Conservation (phyloP, 768 basidiomycete genomes). For the Lentinula raphanica region DNA sequence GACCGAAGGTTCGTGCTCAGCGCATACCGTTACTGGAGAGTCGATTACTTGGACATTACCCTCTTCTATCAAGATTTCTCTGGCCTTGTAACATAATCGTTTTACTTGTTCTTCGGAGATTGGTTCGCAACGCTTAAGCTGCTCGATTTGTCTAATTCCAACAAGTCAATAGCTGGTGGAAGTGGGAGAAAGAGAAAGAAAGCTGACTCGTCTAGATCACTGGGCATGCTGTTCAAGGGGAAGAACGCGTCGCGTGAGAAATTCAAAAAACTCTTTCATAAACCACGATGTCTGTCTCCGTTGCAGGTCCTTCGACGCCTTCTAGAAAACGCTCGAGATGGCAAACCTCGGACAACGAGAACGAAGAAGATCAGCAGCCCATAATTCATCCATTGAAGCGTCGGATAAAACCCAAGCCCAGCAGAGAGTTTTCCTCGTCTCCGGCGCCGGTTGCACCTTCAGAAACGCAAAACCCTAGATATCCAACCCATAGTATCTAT, state of each 20-base stretch:
- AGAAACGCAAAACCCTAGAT: slow-evolving; percentile 13
- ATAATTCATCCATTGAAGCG: slow-evolving; percentile 48
- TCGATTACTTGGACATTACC: slow-evolving; percentile 96
- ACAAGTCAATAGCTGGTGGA: neutral
- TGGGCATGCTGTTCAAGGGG: slow-evolving; percentile 13
- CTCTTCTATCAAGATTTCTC: slow-evolving; percentile 96
- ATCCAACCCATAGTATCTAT: slow-evolving; percentile 50
- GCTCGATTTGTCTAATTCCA: slow-evolving; percentile 79
- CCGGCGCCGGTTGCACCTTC: slow-evolving; percentile 12
- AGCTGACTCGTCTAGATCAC: slow-evolving; percentile 21
- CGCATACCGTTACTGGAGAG: slow-evolving; percentile 80
- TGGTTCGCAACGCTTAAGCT: slow-evolving; percentile 88
- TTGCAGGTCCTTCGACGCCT: slow-evolving; percentile 45
- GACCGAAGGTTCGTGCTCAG: neutral
- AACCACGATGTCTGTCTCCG: slow-evolving; percentile 18
- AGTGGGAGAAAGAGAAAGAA: neutral
- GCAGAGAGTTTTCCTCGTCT: slow-evolving; percentile 13
- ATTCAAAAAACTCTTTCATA: neutral
- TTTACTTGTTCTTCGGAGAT: slow-evolving; percentile 97
- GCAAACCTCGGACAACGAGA: slow-evolving; percentile 46
- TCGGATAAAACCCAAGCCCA: slow-evolving; percentile 41
- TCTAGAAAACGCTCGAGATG: slow-evolving; percentile 77
- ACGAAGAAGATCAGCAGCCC: slow-evolving; percentile 26
- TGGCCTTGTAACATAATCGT: slow-evolving; percentile 88
- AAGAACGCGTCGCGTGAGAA: neutral